phyloP scores from a whole-genome alignment of 1,284 basidiomycete species.

The Ustilago crameri region DNA sequence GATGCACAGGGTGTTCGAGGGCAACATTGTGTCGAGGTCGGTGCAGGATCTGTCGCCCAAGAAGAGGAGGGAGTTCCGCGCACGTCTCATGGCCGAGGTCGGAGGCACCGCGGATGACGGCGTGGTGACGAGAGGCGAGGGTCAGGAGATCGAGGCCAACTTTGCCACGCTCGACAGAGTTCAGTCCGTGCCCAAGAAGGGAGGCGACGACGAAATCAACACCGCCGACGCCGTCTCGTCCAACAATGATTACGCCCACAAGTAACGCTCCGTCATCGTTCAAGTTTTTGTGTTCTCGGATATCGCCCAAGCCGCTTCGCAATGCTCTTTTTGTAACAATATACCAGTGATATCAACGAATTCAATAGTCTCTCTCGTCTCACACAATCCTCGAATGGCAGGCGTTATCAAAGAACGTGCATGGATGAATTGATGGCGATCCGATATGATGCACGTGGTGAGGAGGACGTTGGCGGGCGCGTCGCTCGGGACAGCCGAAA shows the following conservation, averaged over 20 bases:
- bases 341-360: no score
- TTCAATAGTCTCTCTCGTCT: no score
- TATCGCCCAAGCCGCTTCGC: no score
- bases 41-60: constrained; percentile 51
- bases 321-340: no score
- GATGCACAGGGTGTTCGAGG: constrained; percentile 58
- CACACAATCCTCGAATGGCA: no score
- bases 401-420: no score
- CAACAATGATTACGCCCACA: constrained; percentile 13
- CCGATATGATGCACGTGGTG: no score
- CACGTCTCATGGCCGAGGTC: constrained; percentile 32
- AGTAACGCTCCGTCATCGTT: constrained; percentile 2
- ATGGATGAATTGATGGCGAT: no score
- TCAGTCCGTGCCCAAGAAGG: constrained; percentile 18
- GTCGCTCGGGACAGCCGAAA: no score
- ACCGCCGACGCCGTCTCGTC: constrained; percentile 21
- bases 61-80: constrained; percentile 42
- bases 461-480: no score
- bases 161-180: constrained; percentile 22
- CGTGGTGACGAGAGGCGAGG: background rate
- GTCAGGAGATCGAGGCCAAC: background rate
- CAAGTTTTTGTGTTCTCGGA: no score
- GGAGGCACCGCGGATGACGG: constrained; percentile 36
- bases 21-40: constrained; percentile 58
- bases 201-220: constrained; percentile 15